phyloP scores from a whole-genome alignment of 768 basidiomycete genomes.

The Termitomyces sp. region DNA sequence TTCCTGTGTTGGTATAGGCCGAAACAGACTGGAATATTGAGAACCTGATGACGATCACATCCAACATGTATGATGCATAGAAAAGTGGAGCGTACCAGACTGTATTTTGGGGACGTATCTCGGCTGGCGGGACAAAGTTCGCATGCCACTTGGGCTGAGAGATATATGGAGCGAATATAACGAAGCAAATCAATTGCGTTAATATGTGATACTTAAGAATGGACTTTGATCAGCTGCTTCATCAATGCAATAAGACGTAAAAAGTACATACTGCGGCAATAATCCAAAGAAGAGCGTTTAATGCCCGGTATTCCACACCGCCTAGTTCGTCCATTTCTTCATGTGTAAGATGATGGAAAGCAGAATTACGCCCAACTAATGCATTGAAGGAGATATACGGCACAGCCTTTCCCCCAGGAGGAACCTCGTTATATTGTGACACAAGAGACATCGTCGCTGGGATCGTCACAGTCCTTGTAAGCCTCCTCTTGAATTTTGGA shows the following conservation, averaged over 20 bases:
- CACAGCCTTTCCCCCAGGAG: conserved; percentile 50
- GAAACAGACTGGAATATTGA: conserved; percentile 83
- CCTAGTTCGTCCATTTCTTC: conserved; percentile 91
- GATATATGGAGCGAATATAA: conserved; percentile 82
- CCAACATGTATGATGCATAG: background rate
- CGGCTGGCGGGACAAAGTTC: conserved; percentile 58
- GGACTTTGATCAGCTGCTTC: background rate
- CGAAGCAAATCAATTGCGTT: conserved; percentile 64
- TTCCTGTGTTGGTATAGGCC: conserved; percentile 86
- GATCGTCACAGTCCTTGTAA: conserved; percentile 74
- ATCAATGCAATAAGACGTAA: background rate
- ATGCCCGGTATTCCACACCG: conserved; percentile 87
- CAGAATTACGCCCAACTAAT: conserved; percentile 78
- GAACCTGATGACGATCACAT: conserved; percentile 50
- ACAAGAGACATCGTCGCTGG: conserved; percentile 64
- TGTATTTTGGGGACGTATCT: conserved; percentile 51
- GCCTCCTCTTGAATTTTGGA: conserved; percentile 53
- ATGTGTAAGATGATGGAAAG: conserved; percentile 62
- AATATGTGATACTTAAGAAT: conserved; percentile 70
- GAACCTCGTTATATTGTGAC: conserved; percentile 34
- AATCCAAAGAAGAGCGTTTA: conserved; percentile 80
- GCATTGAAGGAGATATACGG: conserved; percentile 88
- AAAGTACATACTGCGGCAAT: conserved; percentile 60
- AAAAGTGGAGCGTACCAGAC: conserved; percentile 51
- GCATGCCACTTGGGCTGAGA: conserved; percentile 53